Evolutionary conservation across 257 asterid species (phyloP).

Genomic region (Rehmannia glutinosa): DNA sequence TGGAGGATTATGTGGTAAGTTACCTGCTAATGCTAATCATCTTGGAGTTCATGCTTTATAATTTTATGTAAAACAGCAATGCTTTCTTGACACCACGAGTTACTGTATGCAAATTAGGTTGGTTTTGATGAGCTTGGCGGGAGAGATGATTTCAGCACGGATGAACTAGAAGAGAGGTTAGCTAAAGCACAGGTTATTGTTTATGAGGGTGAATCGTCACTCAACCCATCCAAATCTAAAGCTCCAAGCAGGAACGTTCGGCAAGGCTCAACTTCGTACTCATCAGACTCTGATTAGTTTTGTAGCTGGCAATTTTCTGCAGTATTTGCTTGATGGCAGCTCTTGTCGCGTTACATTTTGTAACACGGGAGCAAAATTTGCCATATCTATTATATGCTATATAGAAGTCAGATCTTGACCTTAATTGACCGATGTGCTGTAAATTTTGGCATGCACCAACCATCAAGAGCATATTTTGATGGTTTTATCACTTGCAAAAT

Average conservation of each 20-base stretch:
- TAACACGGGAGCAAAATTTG: not conserved
- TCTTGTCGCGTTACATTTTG: slow-evolving; percentile 19
- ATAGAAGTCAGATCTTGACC: not conserved
- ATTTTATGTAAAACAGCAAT: too few species aligned
- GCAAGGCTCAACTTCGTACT: slow-evolving; percentile 60
- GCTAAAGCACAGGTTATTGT: slow-evolving; percentile 70
- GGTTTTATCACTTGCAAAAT: not conserved
- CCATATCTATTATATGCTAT: not conserved
- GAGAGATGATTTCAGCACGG: slow-evolving; percentile 84
- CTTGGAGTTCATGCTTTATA: not conserved
- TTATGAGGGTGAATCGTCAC: slow-evolving; percentile 74
- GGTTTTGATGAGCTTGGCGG: slow-evolving; percentile 98
- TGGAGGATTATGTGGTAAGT: slow-evolving; percentile 90
- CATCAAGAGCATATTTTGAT: slow-evolving; percentile 3
- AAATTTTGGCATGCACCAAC: not conserved
- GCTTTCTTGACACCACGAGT: slow-evolving; percentile 3
- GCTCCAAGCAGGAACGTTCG: slow-evolving; percentile 64
- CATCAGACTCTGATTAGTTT: slow-evolving; percentile 74
- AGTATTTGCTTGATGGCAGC: slow-evolving; percentile 17
- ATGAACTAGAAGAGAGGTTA: slow-evolving; percentile 87
- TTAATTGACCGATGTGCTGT: not conserved
- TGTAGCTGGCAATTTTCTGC: too few species aligned
- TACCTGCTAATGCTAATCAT: not conserved
- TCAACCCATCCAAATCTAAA: slow-evolving; percentile 46
- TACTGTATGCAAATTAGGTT: slow-evolving; percentile 42